Evolutionary conservation across 2,329 filamentous ascomycete species (phyloP).

Genomic region (Coniochaeta sp.): DNA sequence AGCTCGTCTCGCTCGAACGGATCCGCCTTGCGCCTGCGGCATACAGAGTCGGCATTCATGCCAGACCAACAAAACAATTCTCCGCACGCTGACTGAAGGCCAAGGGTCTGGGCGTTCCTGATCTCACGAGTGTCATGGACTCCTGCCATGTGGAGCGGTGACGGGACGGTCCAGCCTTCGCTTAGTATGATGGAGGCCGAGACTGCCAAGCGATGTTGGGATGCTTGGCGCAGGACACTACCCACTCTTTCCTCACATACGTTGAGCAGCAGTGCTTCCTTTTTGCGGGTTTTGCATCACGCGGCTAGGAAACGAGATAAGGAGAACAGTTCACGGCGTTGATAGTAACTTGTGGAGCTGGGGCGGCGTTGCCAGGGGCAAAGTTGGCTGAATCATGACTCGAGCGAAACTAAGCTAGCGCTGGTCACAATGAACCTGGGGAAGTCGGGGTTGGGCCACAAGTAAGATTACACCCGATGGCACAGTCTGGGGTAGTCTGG

Average conservation of each 20-base stretch:
- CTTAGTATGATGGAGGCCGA: not conserved
- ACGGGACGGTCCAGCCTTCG: not conserved
- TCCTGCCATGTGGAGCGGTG: not conserved
- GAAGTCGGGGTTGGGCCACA: not conserved
- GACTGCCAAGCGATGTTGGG: not conserved
- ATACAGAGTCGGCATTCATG: not conserved
- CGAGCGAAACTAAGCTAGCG: not conserved
- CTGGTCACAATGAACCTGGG: not conserved
- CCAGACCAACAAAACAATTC: not conserved
- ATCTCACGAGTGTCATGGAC: not conserved
- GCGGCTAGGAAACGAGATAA: too few relatives aligned
- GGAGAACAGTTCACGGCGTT: too few relatives aligned
- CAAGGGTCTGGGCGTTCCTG: not conserved
- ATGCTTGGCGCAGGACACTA: not conserved
- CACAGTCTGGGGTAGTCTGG: not conserved
- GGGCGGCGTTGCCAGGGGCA: too few relatives aligned
- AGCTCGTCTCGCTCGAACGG: not conserved
- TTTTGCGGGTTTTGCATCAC: too few relatives aligned
- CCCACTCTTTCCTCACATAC: not conserved
- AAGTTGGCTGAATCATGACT: too few relatives aligned
- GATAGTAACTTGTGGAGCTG: too few relatives aligned
- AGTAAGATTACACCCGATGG: not conserved
- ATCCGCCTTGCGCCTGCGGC: not conserved
- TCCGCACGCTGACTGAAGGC: not conserved
- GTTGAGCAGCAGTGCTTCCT: not conserved